A percentile compares a stretch with the other conserved stretches of the same genome.
These are phyloP conservation scores for Liquidambar formosana DNA, from an alignment of 164 flowering plant species.

Conservation along the genomic window DNA sequence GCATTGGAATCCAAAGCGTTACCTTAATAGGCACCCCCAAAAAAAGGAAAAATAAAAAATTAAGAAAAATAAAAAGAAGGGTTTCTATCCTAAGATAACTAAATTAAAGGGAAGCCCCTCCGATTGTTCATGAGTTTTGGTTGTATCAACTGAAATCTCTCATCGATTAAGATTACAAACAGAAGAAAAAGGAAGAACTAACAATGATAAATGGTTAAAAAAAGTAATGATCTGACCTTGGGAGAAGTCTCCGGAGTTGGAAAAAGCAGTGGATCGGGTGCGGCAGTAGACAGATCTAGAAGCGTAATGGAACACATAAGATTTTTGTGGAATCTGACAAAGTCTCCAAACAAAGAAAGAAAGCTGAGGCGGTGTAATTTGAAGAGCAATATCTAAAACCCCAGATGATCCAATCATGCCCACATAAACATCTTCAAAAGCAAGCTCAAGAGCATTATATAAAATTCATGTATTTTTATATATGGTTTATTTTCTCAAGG, in stretches of 20 bases:
- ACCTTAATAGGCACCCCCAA: too few species aligned
- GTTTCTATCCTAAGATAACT: too few species aligned
- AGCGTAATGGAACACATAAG: constrained; percentile 27
- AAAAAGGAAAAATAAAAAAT: not conserved
- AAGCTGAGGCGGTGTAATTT: constrained; percentile 3
- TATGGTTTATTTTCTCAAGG: too few species aligned
- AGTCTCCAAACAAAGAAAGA: constrained; percentile 16
- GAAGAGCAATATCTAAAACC: not conserved
- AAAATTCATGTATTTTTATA: too few species aligned
- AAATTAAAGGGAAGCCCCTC: not conserved
- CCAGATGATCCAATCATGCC: constrained; percentile 12
- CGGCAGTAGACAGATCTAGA: constrained; percentile 32
- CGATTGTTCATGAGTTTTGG: not conserved
- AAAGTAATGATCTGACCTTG: constrained; percentile 37
- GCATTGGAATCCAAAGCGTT: constrained; percentile 8
- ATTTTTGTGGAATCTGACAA: constrained; percentile 30
- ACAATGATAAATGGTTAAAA: not conserved
- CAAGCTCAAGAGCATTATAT: too few species aligned
- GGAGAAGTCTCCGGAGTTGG: constrained; percentile 7
- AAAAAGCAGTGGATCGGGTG: constrained; percentile 26
- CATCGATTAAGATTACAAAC: not conserved
- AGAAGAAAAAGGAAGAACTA: not conserved
- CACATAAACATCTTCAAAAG: constrained; percentile 4
- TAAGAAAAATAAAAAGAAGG: not conserved
- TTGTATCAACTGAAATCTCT: not conserved